A percentile compares a stretch with the other conserved stretches of the same genome.
Evolutionary conservation across 805 yeast genomes (phyloP).

Genomic region (Ogataea siamensis): DNA sequence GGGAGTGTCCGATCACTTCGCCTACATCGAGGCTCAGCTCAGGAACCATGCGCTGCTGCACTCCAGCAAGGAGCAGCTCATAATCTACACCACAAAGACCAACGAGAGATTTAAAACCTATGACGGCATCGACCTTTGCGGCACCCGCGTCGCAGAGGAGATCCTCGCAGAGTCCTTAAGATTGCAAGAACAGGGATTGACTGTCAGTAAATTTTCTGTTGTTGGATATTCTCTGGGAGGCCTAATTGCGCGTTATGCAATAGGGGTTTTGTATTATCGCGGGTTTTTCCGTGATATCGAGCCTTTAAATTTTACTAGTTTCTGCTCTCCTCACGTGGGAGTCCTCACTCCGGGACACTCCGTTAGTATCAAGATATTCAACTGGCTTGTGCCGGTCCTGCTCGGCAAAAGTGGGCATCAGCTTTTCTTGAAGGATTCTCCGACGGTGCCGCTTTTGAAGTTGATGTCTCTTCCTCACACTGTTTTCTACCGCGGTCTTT

Average conservation of each 20-base stretch:
- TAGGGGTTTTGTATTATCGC: slow-evolving; percentile 63
- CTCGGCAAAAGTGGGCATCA: slow-evolving; percentile 75
- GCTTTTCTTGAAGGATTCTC: slow-evolving; percentile 58
- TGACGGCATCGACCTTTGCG: slow-evolving; percentile 87
- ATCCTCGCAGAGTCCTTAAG: slow-evolving; percentile 43
- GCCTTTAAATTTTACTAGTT: slow-evolving; percentile 59
- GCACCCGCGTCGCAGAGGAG: slow-evolving; percentile 70
- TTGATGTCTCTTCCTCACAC: slow-evolving; percentile 66
- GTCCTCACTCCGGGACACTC: slow-evolving; percentile 58
- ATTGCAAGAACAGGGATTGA: slow-evolving; percentile 20
- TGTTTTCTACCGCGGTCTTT: slow-evolving; percentile 55
- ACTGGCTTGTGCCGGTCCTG: slow-evolving; percentile 59
- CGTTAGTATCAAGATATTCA: slow-evolving; percentile 52
- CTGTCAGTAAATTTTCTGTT: slow-evolving; percentile 66
- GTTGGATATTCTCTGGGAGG: slow-evolving; percentile 93
- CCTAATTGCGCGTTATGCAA: slow-evolving; percentile 72
- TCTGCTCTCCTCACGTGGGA: slow-evolving; percentile 73
- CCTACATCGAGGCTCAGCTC: slow-evolving; percentile 53
- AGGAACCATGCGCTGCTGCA: slow-evolving; percentile 31
- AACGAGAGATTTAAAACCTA: slow-evolving; percentile 76
- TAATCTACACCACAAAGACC: slow-evolving; percentile 52
- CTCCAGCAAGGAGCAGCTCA: slow-evolving; percentile 26
- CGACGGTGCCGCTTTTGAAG: slow-evolving; percentile 50
- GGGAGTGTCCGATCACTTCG: slow-evolving; percentile 73
- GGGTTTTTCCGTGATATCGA: slow-evolving; percentile 50